A percentile compares a stretch with the other conserved stretches of the same genome.
phyloP scores from a whole-genome alignment of 805 yeast species.

The Phaffomyces opuntiae region DNA sequence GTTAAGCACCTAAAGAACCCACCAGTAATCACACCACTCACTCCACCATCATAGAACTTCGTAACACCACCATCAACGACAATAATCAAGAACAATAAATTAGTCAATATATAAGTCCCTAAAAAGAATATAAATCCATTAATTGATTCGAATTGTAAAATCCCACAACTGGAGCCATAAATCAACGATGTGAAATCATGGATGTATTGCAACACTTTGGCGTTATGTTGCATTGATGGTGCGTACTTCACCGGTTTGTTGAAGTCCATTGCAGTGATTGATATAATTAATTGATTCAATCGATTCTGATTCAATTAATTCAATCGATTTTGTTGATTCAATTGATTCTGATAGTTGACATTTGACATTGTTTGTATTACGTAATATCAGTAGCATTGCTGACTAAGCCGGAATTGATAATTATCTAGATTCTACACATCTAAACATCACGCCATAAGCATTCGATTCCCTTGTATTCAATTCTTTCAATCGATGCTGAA shows the following conservation, averaged over 20 bases:
- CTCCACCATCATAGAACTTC: slow-evolving; percentile 12
- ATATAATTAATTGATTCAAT: no score
- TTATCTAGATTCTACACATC: no score
- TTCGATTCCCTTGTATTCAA: no score
- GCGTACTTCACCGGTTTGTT: slow-evolving; percentile 17
- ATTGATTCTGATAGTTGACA: no score
- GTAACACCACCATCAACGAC: neutral
- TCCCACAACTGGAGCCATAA: slow-evolving; percentile 19
- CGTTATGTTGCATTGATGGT: slow-evolving; percentile 1
- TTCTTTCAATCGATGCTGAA: no score
- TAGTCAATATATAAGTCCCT: slow-evolving; percentile 2
- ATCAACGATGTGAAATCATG: slow-evolving; percentile 20
- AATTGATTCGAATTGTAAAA: slow-evolving; percentile 18
- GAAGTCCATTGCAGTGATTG: no score
- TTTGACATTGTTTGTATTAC: no score
- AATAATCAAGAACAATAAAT: slow-evolving; percentile 6
- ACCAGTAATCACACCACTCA: slow-evolving; percentile 10
- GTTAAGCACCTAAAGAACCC: slow-evolving; percentile 13
- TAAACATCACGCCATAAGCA: no score
- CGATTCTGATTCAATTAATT: no score
- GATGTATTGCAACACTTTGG: slow-evolving; percentile 16
- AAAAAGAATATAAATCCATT: slow-evolving; percentile 18
- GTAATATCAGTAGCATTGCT: no score
- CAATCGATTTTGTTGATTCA: no score
- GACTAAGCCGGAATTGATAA: no score